Evolutionary conservation across 1,284 basidiomycete genomes (phyloP).

Genomic region (Cutaneotrichosporon arboriforme): DNA sequence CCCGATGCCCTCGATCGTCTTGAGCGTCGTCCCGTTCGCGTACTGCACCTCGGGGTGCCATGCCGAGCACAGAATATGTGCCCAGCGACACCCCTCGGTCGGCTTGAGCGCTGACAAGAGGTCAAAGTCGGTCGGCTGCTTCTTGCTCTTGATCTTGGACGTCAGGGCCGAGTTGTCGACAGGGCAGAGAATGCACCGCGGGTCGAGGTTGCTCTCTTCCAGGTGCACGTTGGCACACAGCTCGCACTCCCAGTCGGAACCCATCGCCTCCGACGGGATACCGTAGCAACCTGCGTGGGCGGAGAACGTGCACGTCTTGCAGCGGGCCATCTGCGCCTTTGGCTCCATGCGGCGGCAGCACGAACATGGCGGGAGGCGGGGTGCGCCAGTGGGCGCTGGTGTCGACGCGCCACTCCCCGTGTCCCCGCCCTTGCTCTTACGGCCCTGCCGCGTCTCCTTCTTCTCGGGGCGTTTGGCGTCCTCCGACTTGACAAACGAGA

Average conservation of each 20-base stretch:
- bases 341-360: constrained; percentile 71
- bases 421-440: constrained; percentile 54
- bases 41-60: constrained; percentile 79
- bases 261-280: constrained; percentile 56
- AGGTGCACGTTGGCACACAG: constrained; percentile 73
- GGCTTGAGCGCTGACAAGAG: constrained; percentile 82
- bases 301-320: constrained; percentile 68
- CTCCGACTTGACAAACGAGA: constrained; percentile 38
- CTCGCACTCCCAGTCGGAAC: constrained; percentile 75
- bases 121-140: constrained; percentile 55
- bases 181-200: constrained; percentile 48
- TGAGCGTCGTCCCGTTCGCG: constrained; percentile 65
- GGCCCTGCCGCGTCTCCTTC: constrained; percentile 54
- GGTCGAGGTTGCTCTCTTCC: constrained; percentile 63
- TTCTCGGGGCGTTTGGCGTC: constrained; percentile 35
- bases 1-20: constrained; percentile 80
- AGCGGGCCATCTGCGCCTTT: constrained; percentile 67
- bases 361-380: constrained; percentile 64
- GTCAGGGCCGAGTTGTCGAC: constrained; percentile 20
- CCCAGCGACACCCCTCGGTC: constrained; percentile 90
- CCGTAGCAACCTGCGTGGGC: constrained; percentile 71
- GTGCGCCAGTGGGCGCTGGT: constrained; percentile 40
- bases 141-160: constrained; percentile 26
- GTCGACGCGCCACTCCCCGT: constrained; percentile 33
- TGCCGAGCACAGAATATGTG: constrained; percentile 80